These are phyloP conservation scores for Blastobotrys terrestris DNA, from an alignment of 805 yeast species.

Conservation along the genomic window DNA sequence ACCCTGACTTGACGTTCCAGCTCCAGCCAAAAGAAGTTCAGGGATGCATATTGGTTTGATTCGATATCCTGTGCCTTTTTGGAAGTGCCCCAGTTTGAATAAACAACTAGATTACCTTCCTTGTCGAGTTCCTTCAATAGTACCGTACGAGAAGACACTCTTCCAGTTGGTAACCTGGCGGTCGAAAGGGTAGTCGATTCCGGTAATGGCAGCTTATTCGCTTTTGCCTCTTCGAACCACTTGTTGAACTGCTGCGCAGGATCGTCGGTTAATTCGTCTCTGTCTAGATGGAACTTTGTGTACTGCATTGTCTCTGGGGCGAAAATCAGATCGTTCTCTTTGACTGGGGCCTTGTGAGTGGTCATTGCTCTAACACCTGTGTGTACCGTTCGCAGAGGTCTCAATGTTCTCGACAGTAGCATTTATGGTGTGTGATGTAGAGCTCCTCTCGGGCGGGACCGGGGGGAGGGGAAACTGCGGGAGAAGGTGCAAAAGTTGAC, in stretches of 20 bases:
- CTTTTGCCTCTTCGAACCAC: constrained; percentile 80
- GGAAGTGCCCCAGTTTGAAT: constrained; percentile 86
- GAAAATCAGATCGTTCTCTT: constrained; percentile 24
- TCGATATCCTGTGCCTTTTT: constrained; percentile 70
- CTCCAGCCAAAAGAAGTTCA: constrained; percentile 88
- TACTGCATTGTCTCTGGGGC: constrained; percentile 90
- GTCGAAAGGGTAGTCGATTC: constrained; percentile 88
- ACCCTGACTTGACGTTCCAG: constrained; percentile 89
- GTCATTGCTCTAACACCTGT: background rate
- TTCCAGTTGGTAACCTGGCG: constrained; percentile 81
- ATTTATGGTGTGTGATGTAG: too few species aligned
- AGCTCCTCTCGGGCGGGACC: background rate
- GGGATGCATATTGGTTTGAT: constrained; percentile 71
- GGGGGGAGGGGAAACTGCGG: background rate
- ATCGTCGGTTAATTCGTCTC: constrained; percentile 43
- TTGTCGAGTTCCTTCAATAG: constrained; percentile 84
- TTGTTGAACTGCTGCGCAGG: constrained; percentile 74
- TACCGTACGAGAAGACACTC: constrained; percentile 78
- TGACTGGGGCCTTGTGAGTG: background rate
- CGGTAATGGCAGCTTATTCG: constrained; percentile 54
- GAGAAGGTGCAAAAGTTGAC: background rate
- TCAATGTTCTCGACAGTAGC: background rate
- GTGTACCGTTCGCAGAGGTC: background rate
- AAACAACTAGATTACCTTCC: constrained; percentile 69
- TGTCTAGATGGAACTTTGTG: constrained; percentile 56